These are phyloP conservation scores for Trametes maxima DNA, from an alignment of 768 basidiomycete genomes.

Conservation along the genomic window DNA sequence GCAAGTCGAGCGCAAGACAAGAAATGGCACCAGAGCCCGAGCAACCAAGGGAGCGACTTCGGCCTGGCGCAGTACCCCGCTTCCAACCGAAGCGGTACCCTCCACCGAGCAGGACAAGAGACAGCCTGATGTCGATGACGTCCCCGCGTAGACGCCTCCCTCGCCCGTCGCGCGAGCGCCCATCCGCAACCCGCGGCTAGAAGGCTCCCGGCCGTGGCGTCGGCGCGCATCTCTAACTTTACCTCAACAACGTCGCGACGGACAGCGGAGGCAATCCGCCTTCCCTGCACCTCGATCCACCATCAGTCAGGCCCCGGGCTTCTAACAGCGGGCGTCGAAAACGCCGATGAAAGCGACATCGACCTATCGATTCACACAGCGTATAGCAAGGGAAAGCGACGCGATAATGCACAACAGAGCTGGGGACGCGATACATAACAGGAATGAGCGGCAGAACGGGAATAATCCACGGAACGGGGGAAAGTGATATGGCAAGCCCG, in stretches of 20 bases:
- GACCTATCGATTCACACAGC: slow-evolving; percentile 19
- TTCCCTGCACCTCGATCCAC: too few relatives aligned
- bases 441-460: slow-evolving; percentile 2
- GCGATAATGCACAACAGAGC: slow-evolving; percentile 24
- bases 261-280: too few relatives aligned
- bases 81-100: slow-evolving; percentile 12
- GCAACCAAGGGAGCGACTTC: not conserved
- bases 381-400: slow-evolving; percentile 23
- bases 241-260: too few relatives aligned
- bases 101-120: not conserved
- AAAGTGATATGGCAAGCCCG: slow-evolving; percentile 9
- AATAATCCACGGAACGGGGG: slow-evolving; percentile 11
- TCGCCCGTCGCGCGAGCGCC: too few relatives aligned
- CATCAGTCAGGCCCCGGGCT: too few relatives aligned
- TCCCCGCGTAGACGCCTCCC: not conserved
- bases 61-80: slow-evolving; percentile 9
- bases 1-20: not conserved
- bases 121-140: not conserved
- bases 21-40: not conserved
- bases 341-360: not conserved
- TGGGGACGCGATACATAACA: slow-evolving; percentile 12
- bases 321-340: not conserved
- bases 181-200: too few relatives aligned
- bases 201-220: too few relatives aligned
- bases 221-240: too few relatives aligned